A percentile compares a stretch with the other conserved stretches of the same genome.
phyloP scores from a whole-genome alignment of 306 rosid species.

The Ormosia semicastrata region DNA sequence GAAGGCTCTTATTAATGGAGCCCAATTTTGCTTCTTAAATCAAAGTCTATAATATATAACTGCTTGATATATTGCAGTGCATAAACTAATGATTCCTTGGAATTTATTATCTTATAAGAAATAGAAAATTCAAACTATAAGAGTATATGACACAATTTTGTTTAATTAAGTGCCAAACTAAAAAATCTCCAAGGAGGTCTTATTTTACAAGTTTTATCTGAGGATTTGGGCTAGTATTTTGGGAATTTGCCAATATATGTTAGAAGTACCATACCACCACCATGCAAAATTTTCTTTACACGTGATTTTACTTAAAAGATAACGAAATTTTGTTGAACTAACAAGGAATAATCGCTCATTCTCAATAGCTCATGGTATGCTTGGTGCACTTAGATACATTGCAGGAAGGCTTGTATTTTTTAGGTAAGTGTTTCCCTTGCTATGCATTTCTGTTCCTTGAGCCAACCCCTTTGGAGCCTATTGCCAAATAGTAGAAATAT shows the following conservation, averaged over 20 bases:
- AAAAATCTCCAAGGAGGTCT: constrained; percentile 20
- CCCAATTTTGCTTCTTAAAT: constrained; percentile 38
- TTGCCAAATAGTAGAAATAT: no score
- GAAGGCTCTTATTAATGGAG: constrained; percentile 29
- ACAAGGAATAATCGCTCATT: no score
- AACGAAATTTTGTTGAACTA: constrained; percentile 41
- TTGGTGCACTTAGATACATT: constrained; percentile 25
- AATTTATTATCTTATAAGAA: not conserved
- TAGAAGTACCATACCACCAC: constrained; percentile 47
- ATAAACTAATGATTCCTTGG: not conserved
- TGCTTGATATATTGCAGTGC: not conserved
- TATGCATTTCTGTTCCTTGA: not conserved
- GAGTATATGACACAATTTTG: not conserved
- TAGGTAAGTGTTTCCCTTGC: constrained; percentile 30
- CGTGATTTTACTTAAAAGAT: constrained; percentile 38
- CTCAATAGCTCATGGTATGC: constrained; percentile 45
- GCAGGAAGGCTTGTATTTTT: constrained; percentile 34
- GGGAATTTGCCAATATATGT: constrained; percentile 39
- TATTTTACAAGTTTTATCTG: constrained; percentile 7
- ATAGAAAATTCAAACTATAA: not conserved
- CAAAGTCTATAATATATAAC: no score
- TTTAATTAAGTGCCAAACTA: constrained; percentile 38
- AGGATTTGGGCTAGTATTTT: no score
- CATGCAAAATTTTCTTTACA: constrained; percentile 38
- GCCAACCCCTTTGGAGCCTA: constrained; percentile 24